Base-by-base conservation (phyloP, 768 basidiomycete genomes). In the Mycena galericulata region DNA sequence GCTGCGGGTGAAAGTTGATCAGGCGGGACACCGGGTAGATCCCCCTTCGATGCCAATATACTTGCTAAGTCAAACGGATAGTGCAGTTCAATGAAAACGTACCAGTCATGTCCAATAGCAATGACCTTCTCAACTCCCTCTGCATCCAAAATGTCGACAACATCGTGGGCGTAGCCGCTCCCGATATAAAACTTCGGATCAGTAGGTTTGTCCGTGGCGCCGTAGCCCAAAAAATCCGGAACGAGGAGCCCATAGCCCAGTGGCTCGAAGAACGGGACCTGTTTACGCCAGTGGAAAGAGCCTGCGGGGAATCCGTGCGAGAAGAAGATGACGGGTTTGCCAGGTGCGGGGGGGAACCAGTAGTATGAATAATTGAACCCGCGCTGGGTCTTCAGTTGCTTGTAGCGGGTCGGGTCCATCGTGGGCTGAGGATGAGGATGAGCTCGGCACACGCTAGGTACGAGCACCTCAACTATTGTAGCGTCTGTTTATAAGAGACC, bases 271-370 rank as follows among this genome's bases (percentile, higher is more conserved):
- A 77, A 80, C 12, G 71, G 62, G 24, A 83, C 76, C 71, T 84
- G 81, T 47, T 79, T 72, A 30, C 74, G 74, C 85, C 85, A 87
- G 67, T 81, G 79, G 51, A 75, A 73, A 0, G 83, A 77, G 22
- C 79, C 78, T 45, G 75, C 76, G 7, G 85, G 85, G 66, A 86
- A 86, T 22, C 85, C 86, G n/a, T n/a, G n/a, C n/a, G n/a, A n/a
- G n/a, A n/a, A n/a, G n/a, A n/a, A n/a, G n/a, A n/a, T n/a, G n/a
- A 78, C 77, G 3, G 80, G 81, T 63, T 81, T 80, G 5, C 68
- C 66, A 18, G 57, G 57, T 1, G 66, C 63, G 9, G 81, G 61
- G 73, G 57, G 22, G 26, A 59, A 40, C 15, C 45, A 67, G 65
- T 61, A 55, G 51, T 67, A 67, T 15, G 58, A 76, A 65, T 84